Conservation (phyloP, 1,139 yeast species). For the Diutina rugosa region DNA sequence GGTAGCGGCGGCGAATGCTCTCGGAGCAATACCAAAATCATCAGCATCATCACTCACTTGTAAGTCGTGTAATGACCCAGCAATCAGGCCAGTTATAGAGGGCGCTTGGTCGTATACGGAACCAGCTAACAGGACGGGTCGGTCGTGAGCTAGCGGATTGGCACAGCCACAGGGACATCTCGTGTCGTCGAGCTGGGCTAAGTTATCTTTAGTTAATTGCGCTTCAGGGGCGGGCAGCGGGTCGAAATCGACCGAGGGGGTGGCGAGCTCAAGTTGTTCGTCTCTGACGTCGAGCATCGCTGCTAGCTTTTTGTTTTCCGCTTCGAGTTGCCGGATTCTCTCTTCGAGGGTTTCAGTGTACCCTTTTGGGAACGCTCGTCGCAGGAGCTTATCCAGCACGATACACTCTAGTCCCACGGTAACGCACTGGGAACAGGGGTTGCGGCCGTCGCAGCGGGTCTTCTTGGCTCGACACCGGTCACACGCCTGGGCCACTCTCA, state of each 20-base stretch:
- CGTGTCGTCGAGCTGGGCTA: background rate
- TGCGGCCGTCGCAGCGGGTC: conserved; percentile 58
- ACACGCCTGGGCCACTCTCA: conserved; percentile 71
- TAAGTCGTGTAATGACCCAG: background rate
- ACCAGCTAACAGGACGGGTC: conserved; percentile 1
- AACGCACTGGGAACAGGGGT: conserved; percentile 35
- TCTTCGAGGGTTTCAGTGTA: conserved; percentile 36
- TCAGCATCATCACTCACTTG: background rate
- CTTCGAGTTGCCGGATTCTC: conserved; percentile 30
- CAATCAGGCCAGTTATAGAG: background rate
- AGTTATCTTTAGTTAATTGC: background rate
- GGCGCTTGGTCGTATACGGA: background rate
- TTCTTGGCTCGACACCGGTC: conserved; percentile 79
- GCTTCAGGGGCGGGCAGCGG: background rate
- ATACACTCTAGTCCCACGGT: conserved; percentile 32
- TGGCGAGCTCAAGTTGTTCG: conserved; percentile 34
- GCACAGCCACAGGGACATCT: conserved; percentile 1
- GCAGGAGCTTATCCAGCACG: conserved; percentile 30
- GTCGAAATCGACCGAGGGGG: background rate
- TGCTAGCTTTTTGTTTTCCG: conserved; percentile 25
- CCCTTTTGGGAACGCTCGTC: conserved; percentile 35
- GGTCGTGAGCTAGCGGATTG: background rate
- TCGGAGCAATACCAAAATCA: conserved; percentile 47
- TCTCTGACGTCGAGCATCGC: conserved; percentile 48
- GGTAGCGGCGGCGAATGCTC: conserved; percentile 64